Evolutionary conservation across 169 alveolate genomes (phyloP), one percentile per base, ranked within the genome.

Genomic region (Perkinsus marinus): DNA sequence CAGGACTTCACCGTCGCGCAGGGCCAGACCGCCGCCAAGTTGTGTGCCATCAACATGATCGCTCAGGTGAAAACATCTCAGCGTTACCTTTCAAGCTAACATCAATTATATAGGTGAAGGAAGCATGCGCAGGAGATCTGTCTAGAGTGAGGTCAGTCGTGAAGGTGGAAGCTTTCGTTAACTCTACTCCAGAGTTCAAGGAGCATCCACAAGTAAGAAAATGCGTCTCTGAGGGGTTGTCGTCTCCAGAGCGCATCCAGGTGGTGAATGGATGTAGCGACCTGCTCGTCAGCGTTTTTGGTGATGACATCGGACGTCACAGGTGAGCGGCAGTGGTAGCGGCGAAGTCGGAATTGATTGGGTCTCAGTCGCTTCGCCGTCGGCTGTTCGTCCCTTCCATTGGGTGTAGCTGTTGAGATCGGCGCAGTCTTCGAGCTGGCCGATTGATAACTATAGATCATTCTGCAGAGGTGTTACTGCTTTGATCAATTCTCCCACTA

Each of bases 361-460:
- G 7, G 36, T 57, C 34, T 57, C 79, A 57, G 79, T 26, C 91
- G 91, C 5, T 89, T 89, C 91, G 91, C 91, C 43, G 91, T 89
- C 30, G 91, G 91, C 57, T 89, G 91, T 34, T 39, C 68, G 0
- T 39, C 68, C 34, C 68, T 89, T 2, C 91, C 91, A 0, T n/a
- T 39, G 68, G 91, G 91, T 38, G 91, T 89, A 0, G 68, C 91
- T 17, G 91, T 89, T 16, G 91, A 89, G 68, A 89, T 89, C 91
- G 91, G 91, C 68, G 91, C 91, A 0, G 68, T 89, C 39, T 39
- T 89, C 68, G 91, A 89, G 91, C 68, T 89, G 9, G 34, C 79
- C 34, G 79, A 57, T 57, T 57, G n/a, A n/a, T n/a, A n/a, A n/a
- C n/a, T n/a, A n/a, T n/a, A n/a, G n/a, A n/a, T n/a, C n/a, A n/a